Base-by-base conservation (phyloP, 768 basidiomycete genomes). In the Cystofilobasidium ferigula region DNA sequence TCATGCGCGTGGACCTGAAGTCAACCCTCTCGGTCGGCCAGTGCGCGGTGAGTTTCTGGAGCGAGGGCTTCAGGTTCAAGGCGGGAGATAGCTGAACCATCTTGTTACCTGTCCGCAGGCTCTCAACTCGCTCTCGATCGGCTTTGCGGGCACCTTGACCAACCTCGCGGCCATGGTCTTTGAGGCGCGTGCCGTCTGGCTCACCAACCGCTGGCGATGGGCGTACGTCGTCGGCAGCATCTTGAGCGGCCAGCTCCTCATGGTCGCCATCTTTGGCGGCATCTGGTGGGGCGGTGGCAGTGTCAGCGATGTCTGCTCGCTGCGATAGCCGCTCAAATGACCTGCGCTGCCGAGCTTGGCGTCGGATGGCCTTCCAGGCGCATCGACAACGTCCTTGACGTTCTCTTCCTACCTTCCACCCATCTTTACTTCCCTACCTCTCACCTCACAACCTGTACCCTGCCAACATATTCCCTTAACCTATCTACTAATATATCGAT, bases 61-160 rank as follows among this genome's bases (percentile, higher is more conserved):
- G n/a, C n/a, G n/a, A n/a, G n/a, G n/a, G n/a, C n/a, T n/a, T n/a
- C n/a, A n/a, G n/a, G n/a, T n/a, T n/a, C n/a, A n/a, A n/a, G n/a
- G n/a, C n/a, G n/a, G n/a, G n/a, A n/a, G n/a, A n/a, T n/a, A n/a
- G 1, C 20, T 32, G 26, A 10, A 28, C 30, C 12, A 28, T 32
- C 28, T 14, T 28, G 6, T n/a, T 53, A 6, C 30, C 9, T 9
- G 26, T 14, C 34, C 28, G n/a, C 42, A 64, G 63, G 63, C 57
- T 18, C 32, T 64, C 63, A 22, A 34, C 40, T 54, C 63, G 7
- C 45, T 64, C 43, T 57, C 57, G n/a, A 43, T 48, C 43, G 63
- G 63, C 7, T 38, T 64, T 34, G 63, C 63, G 4, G 63, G 63
- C 5, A 57, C 57, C 28, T 28, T 64, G 16, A 64, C 63, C 38